Conservation (phyloP, 2,329 filamentous ascomycete genomes). For the Aspergillus flavus region DNA sequence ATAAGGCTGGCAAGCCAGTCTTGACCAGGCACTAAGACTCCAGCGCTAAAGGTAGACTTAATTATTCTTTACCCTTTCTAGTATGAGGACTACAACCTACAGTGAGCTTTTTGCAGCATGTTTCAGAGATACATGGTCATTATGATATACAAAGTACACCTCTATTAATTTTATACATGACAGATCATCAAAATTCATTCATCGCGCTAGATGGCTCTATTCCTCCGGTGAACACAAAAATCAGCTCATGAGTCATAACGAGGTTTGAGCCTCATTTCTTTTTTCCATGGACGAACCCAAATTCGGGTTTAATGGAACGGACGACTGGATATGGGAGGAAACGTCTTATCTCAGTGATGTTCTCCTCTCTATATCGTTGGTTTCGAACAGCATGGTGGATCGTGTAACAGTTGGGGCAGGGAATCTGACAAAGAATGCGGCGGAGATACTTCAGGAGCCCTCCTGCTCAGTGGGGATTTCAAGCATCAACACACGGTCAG, state of each 20-base stretch:
- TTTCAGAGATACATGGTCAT: neutral
- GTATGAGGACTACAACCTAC: neutral
- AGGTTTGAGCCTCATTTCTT: constrained; percentile 14
- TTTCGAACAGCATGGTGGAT: neutral
- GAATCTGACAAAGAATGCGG: constrained; percentile 1
- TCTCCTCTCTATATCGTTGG: neutral
- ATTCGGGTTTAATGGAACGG: neutral
- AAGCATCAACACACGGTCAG: constrained; percentile 31
- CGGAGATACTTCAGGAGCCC: constrained; percentile 12
- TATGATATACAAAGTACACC: neutral
- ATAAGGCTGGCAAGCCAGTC: neutral
- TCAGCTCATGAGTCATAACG: neutral
- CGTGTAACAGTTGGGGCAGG: constrained; percentile 7
- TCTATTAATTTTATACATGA: constrained; percentile 1
- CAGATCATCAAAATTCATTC: constrained; percentile 4
- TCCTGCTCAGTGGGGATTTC: constrained; percentile 35
- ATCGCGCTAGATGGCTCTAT: constrained; percentile 6
- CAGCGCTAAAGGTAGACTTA: neutral
- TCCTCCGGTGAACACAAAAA: neutral
- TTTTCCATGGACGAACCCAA: neutral
- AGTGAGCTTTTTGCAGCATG: neutral
- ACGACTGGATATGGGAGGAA: neutral
- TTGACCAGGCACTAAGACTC: neutral
- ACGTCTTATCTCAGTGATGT: neutral
- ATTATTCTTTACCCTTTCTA: neutral